phyloP scores from a whole-genome alignment of 768 basidiomycete species.

The Gyrodon lividus region DNA sequence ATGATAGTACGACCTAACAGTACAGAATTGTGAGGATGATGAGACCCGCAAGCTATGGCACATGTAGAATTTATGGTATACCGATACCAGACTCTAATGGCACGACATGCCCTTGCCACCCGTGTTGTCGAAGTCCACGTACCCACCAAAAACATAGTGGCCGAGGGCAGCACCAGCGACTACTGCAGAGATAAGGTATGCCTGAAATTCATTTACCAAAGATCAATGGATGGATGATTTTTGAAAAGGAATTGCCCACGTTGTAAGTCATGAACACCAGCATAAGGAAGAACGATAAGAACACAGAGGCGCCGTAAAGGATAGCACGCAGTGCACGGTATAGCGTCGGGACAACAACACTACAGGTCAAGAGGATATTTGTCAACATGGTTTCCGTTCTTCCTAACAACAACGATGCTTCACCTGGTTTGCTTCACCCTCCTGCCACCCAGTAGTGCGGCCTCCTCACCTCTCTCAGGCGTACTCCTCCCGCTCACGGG shows the following conservation, averaged over 20 bases:
- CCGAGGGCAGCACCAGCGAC: conserved; percentile 82
- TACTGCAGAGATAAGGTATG: conserved; percentile 81
- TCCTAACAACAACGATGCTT: conserved; percentile 18
- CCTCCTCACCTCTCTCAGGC: conserved; percentile 50
- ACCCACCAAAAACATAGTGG: conserved; percentile 72
- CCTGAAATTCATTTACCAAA: conserved; percentile 42
- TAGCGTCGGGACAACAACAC: conserved; percentile 48
- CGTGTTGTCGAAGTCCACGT: conserved; percentile 57
- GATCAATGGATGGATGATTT: not conserved
- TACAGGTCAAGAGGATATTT: conserved; percentile 20
- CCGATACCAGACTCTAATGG: conserved; percentile 45
- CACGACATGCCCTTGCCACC: conserved; percentile 70
- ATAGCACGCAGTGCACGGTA: conserved; percentile 59
- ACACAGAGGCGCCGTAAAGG: conserved; percentile 74
- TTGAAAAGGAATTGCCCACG: conserved; percentile 44
- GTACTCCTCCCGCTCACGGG: conserved; percentile 39
- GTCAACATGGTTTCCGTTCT: not conserved
- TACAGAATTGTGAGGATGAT: not conserved
- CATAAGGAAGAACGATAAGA: conserved; percentile 90
- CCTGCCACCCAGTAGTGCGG: conserved; percentile 50
- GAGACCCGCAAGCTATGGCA: not conserved
- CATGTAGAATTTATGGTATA: not conserved
- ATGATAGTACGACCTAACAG: not conserved
- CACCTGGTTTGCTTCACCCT: conserved; percentile 45
- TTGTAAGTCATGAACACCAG: conserved; percentile 97